Conservation (phyloP, 2,329 filamentous ascomycete genomes). For the Diplodia corticola region DNA sequence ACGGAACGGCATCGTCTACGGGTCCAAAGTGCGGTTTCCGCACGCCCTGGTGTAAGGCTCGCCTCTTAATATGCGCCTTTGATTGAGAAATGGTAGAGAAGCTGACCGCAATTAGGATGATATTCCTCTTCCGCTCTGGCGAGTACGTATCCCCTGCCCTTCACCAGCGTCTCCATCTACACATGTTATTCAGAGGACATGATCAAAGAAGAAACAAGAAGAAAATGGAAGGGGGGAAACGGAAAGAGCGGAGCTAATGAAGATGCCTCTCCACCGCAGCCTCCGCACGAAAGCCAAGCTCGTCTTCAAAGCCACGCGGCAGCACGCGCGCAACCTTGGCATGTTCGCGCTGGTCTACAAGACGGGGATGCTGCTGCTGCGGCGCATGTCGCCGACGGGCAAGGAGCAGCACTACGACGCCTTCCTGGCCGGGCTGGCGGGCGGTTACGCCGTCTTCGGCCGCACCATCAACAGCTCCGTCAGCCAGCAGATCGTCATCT, state of each 20-base stretch:
- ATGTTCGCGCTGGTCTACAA: conserved; percentile 94
- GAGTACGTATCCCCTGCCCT: conserved; percentile 57
- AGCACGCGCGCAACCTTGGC: conserved; percentile 88
- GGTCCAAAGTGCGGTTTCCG: conserved; percentile 95
- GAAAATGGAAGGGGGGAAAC: no score
- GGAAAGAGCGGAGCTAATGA: not conserved
- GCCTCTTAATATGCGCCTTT: not conserved
- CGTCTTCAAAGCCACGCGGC: conserved; percentile 81
- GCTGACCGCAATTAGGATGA: conserved; percentile 64
- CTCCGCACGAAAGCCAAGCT: conserved; percentile 75
- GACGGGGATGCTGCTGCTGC: conserved; percentile 71
- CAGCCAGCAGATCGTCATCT: conserved; percentile 96
- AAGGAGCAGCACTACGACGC: conserved; percentile 74
- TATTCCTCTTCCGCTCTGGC: conserved; percentile 92
- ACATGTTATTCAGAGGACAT: no score
- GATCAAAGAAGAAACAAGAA: no score
- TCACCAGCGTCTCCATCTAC: not conserved
- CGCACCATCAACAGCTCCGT: conserved; percentile 74
- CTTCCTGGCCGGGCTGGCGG: conserved; percentile 82
- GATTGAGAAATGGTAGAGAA: no score
- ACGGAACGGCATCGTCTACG: conserved; percentile 96
- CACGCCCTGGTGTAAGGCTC: conserved; percentile 78
- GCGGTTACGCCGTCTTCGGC: conserved; percentile 93
- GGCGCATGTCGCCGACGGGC: conserved; percentile 51
- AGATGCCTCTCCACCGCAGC: conserved; percentile 37